These are phyloP conservation scores for Paraglomus brasilianum DNA, from an alignment of 192 early-diverging fungal genomes.

Conservation along the genomic window DNA sequence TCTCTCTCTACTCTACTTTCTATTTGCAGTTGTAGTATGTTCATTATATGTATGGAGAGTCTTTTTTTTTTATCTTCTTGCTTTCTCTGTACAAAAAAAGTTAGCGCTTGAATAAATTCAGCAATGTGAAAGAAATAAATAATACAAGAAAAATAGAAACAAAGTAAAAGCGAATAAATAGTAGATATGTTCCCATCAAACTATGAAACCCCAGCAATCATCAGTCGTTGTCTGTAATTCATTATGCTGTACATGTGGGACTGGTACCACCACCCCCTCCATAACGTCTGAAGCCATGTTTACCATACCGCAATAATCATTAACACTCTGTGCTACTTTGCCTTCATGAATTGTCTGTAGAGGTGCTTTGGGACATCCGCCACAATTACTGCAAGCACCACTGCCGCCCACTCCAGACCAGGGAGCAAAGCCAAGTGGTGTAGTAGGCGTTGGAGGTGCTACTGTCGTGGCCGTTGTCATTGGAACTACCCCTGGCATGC, in stretches of 20 bases:
- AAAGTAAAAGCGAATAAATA: slow-evolving; percentile 1
- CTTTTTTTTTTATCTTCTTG: too few relatives aligned
- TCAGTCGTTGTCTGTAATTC: not conserved
- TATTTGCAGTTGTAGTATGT: too few relatives aligned
- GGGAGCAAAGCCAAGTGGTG: slow-evolving; percentile 4
- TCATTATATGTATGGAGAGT: too few relatives aligned
- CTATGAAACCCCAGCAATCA: not conserved
- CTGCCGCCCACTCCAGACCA: not conserved
- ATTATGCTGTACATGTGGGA: not conserved
- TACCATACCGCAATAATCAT: too few relatives aligned
- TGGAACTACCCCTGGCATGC: not conserved
- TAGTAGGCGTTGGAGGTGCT: slow-evolving; percentile 20
- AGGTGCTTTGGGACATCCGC: too few relatives aligned
- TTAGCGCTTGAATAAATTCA: not conserved
- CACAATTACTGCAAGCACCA: too few relatives aligned
- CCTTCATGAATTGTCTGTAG: too few relatives aligned
- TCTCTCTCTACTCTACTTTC: too few relatives aligned
- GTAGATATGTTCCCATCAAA: not conserved
- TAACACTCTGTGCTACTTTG: too few relatives aligned
- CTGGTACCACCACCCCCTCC: too few relatives aligned
- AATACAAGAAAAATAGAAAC: not conserved
- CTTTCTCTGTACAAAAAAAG: too few relatives aligned
- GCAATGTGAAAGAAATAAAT: slow-evolving; percentile 3
- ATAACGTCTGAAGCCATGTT: too few relatives aligned
- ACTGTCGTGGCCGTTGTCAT: not conserved